Evolutionary conservation across 2,329 filamentous ascomycete genomes (phyloP).

Genomic region (Nectriaceae sp.): DNA sequence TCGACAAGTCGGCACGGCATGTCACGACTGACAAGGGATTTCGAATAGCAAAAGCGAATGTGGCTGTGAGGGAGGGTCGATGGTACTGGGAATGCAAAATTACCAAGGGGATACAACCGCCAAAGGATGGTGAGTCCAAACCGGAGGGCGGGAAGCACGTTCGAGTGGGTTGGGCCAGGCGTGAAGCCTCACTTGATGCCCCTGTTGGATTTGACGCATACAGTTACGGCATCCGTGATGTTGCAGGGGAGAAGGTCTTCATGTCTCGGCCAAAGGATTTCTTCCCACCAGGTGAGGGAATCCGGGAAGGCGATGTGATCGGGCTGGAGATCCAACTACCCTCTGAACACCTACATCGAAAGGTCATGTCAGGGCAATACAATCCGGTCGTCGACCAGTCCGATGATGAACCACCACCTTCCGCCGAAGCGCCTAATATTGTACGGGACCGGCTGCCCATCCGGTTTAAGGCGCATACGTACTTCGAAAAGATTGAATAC

Average conservation of each 20-base stretch:
- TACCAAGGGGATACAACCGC: constrained; percentile 66
- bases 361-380: constrained; percentile 83
- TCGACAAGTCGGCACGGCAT: constrained; percentile 72
- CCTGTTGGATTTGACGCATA: constrained; percentile 89
- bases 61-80: constrained; percentile 83
- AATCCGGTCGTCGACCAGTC: constrained; percentile 78
- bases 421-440: constrained; percentile 71
- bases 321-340: constrained; percentile 91
- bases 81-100: constrained; percentile 96
- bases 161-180: constrained; percentile 81
- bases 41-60: constrained; percentile 86
- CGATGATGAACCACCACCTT: constrained; percentile 56
- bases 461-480: constrained; percentile 88
- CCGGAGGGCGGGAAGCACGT: constrained; percentile 62
- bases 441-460: constrained; percentile 95
- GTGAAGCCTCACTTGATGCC: constrained; percentile 79
- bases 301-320: constrained; percentile 89
- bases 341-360: constrained; percentile 80
- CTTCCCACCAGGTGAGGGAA: constrained; percentile 74
- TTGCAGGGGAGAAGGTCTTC: constrained; percentile 87
- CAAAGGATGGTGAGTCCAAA: constrained; percentile 44
- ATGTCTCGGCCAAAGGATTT: constrained; percentile 93
- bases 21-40: constrained; percentile 93
- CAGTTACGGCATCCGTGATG: constrained; percentile 90
- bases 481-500: constrained; percentile 92